Conservation (phyloP, 1,139 yeast genomes). For the Sugiyamaella japonica region DNA sequence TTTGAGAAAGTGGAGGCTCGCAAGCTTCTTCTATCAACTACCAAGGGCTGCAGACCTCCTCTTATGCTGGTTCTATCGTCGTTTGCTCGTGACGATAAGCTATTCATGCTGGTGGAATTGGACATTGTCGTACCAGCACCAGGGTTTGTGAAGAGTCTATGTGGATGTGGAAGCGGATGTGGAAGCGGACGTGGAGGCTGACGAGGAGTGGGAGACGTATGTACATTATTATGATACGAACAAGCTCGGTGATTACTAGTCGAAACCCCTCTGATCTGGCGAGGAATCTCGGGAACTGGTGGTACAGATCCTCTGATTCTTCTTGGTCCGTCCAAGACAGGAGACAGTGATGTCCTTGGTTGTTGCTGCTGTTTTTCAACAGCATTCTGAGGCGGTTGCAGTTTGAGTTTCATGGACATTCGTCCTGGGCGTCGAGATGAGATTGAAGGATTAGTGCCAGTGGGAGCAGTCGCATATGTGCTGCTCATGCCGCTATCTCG, state of each 20-base stretch:
- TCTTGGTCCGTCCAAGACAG: conserved; percentile 9
- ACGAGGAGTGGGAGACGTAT: background rate
- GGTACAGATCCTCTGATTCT: conserved; percentile 20
- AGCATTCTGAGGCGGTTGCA: conserved; percentile 4
- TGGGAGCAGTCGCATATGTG: conserved; percentile 2
- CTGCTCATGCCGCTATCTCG: conserved; percentile 1
- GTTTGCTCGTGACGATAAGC: background rate
- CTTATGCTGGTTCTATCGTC: background rate
- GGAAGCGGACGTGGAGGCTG: conserved; percentile 1
- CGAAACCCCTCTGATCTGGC: conserved; percentile 21
- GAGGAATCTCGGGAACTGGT: conserved; percentile 33
- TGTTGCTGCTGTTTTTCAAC: conserved; percentile 1
- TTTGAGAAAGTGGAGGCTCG: conserved; percentile 3
- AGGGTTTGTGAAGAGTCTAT: conserved; percentile 8
- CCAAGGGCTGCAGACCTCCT: no score
- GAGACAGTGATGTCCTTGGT: conserved; percentile 8
- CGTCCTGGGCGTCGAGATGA: conserved; percentile 8
- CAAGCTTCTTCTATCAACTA: background rate
- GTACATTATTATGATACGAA: background rate
- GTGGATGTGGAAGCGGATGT: conserved; percentile 5
- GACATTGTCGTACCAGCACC: background rate
- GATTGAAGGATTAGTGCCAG: conserved; percentile 1
- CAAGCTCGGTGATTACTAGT: background rate
- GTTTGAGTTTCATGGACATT: background rate
- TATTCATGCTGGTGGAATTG: conserved; percentile 11